These are phyloP conservation scores for Suaeda aralocaspica DNA, from an alignment of 148 eudicot genomes.

Conservation along the genomic window DNA sequence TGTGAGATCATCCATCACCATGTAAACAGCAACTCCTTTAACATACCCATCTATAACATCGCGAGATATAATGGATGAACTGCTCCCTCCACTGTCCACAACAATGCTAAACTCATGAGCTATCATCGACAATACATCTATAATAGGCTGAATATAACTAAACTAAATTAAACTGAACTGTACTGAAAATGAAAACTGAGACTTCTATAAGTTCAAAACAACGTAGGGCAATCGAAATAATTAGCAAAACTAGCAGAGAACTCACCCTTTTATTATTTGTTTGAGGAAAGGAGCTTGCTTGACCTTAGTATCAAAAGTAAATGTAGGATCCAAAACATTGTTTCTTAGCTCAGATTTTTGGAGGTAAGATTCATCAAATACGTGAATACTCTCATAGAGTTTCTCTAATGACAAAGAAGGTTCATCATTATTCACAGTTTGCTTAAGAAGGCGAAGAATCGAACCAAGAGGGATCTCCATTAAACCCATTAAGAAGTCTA, in stretches of 20 bases:
- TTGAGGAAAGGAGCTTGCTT: conserved; percentile 3
- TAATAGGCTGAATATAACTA: no score
- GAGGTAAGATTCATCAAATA: conserved; percentile 10
- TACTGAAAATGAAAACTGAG: no score
- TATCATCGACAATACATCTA: no score
- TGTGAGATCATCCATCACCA: conserved; percentile 18
- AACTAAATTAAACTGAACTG: no score
- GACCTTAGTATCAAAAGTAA: background rate
- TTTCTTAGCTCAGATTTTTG: conserved; percentile 3
- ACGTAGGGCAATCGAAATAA: background rate
- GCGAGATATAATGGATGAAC: background rate
- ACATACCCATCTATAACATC: conserved; percentile 14
- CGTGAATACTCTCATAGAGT: background rate
- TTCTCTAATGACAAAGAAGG: background rate
- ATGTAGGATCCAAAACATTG: conserved; percentile 2
- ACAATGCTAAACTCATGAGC: no score
- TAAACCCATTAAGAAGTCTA: conserved; percentile 13
- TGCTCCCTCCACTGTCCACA: background rate
- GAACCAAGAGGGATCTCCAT: conserved; percentile 19
- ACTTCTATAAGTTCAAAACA: no score
- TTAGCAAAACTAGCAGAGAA: background rate
- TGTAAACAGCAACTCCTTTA: conserved; percentile 13
- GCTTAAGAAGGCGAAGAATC: conserved; percentile 2
- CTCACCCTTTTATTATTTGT: background rate
- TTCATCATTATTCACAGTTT: background rate